These are phyloP conservation scores for Albifimbria verrucaria DNA, from an alignment of 2,329 filamentous ascomycete species.

Conservation along the genomic window DNA sequence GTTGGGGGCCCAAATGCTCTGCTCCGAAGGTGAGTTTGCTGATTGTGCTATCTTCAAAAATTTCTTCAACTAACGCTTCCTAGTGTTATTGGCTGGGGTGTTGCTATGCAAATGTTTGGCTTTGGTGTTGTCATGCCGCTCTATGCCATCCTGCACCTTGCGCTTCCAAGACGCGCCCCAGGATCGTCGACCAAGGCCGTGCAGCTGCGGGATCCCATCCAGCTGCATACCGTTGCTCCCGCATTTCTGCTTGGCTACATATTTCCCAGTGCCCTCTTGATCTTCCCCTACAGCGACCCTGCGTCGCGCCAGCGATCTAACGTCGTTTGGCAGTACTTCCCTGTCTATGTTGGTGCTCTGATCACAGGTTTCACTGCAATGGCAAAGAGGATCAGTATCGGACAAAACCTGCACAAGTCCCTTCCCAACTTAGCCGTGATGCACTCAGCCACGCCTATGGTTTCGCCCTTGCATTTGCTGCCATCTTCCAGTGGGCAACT, in stretches of 20 bases:
- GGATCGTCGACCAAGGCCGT: constrained; percentile 8
- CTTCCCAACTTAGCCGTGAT: constrained; percentile 10
- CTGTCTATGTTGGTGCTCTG: constrained; percentile 12
- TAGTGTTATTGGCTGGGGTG: constrained; percentile 15
- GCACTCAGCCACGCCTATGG: constrained; percentile 19
- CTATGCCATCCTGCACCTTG: constrained; percentile 16
- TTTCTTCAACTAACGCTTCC: background rate
- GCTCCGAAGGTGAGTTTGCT: background rate
- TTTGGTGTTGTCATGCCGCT: constrained; percentile 19
- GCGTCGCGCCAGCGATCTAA: constrained; percentile 17
- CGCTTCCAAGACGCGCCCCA: constrained; percentile 10
- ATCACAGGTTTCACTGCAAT: constrained; percentile 14
- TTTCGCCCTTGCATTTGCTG: constrained; percentile 21
- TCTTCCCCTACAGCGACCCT: constrained; percentile 14
- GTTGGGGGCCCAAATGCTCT: background rate
- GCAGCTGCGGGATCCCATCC: constrained; percentile 13
- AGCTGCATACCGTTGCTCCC: constrained; percentile 14
- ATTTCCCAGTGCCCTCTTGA: constrained; percentile 12
- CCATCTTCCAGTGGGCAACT: constrained; percentile 17
- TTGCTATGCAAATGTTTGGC: constrained; percentile 16
- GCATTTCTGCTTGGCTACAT: constrained; percentile 19
- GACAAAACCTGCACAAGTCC: constrained; percentile 13
- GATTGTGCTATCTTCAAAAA: background rate
- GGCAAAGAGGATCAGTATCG: constrained; percentile 17
- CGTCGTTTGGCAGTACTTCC: constrained; percentile 18